Evolutionary conservation across 148 eudicot species (phyloP).

Genomic region (Amaranthus palmeri): DNA sequence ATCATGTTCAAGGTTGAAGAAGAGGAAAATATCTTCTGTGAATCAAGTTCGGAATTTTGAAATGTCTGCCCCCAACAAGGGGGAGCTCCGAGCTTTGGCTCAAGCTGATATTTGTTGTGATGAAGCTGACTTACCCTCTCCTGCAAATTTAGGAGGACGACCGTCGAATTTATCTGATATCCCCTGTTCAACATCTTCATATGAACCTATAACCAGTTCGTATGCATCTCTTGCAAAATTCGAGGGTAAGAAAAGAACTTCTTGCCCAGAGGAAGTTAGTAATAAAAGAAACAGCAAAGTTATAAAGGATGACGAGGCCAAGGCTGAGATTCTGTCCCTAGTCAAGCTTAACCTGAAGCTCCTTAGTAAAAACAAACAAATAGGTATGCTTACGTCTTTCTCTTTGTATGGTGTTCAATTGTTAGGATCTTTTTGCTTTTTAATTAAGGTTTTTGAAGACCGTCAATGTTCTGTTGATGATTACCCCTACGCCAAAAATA

Average conservation of each 20-base stretch:
- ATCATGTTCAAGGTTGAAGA: slow-evolving; percentile 18
- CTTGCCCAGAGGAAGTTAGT: slow-evolving; percentile 12
- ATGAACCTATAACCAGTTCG: slow-evolving; percentile 16
- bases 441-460: neutral
- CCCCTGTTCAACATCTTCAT: slow-evolving; percentile 21
- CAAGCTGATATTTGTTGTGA: slow-evolving; percentile 13
- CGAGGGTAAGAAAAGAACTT: slow-evolving; percentile 20
- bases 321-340: slow-evolving; percentile 72
- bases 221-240: slow-evolving; percentile 24
- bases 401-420: neutral
- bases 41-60: slow-evolving; percentile 9
- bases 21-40: slow-evolving; percentile 20
- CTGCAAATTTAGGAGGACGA: slow-evolving; percentile 1
- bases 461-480: neutral
- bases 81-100: slow-evolving; percentile 14
- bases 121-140: slow-evolving; percentile 22
- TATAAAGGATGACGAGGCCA: slow-evolving; percentile 41
- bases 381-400: slow-evolving; percentile 45
- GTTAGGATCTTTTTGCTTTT: neutral
- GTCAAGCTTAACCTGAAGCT: slow-evolving; percentile 86
- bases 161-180: slow-evolving; percentile 14
- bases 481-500: neutral
- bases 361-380: slow-evolving; percentile 38
- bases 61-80: slow-evolving; percentile 14
- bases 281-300: slow-evolving; percentile 18